Percentiles rank a stretch among this genome's conserved stretches.
These are phyloP conservation scores for Dioscorea dumetorum DNA, from an alignment of 106 monocot species.

Conservation along the genomic window DNA sequence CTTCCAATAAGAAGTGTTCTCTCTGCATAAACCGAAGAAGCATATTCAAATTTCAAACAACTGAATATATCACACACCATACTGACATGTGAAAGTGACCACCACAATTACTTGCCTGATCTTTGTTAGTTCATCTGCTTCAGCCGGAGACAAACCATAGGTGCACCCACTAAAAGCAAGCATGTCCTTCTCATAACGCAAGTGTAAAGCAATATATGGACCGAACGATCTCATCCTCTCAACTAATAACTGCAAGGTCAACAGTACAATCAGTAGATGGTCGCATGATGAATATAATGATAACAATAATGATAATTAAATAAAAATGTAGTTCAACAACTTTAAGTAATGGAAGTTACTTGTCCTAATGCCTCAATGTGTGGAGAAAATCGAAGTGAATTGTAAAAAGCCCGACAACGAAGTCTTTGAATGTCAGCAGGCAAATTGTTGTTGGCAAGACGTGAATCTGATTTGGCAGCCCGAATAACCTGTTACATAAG, in stretches of 20 bases:
- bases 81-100: background rate
- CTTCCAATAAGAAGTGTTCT: slow-evolving; percentile 80
- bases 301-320: no score
- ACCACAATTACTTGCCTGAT: slow-evolving; percentile 26
- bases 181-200: slow-evolving; percentile 99
- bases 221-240: slow-evolving; percentile 89
- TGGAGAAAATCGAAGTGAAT: slow-evolving; percentile 73
- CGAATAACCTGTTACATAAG: slow-evolving; percentile 56
- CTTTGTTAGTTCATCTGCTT: slow-evolving; percentile 58
- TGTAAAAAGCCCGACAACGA: slow-evolving; percentile 78
- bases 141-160: slow-evolving; percentile 66
- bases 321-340: background rate
- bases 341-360: slow-evolving; percentile 21
- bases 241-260: slow-evolving; percentile 53
- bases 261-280: background rate
- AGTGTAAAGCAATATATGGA: slow-evolving; percentile 82
- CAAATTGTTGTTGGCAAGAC: slow-evolving; percentile 91
- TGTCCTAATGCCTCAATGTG: slow-evolving; percentile 75
- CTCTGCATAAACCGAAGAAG: slow-evolving; percentile 31
- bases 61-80: background rate
- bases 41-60: background rate
- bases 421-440: slow-evolving; percentile 88
- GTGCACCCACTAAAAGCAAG: slow-evolving; percentile 98
- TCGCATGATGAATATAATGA: background rate
- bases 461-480: slow-evolving; percentile 91